phyloP scores from a whole-genome alignment of 2,329 filamentous ascomycete species.

The Botrytis porri region DNA sequence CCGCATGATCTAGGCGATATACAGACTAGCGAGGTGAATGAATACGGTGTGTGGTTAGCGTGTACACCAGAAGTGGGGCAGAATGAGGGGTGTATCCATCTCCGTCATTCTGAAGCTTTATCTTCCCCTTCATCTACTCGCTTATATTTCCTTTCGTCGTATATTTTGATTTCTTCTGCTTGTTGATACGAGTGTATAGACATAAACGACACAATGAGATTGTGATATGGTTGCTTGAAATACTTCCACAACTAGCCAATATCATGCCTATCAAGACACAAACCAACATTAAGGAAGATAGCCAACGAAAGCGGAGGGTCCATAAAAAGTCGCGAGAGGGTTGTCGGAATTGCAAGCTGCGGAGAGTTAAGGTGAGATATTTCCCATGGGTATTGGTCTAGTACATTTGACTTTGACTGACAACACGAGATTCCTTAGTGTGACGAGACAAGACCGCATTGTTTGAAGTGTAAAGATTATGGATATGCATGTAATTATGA shows the following conservation, averaged over 20 bases:
- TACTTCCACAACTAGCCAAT: not conserved
- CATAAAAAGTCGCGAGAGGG: constrained; percentile 55
- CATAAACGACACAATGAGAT: not conserved
- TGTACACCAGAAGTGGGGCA: not conserved
- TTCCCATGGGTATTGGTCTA: too few species aligned
- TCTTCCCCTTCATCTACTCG: constrained; percentile 6
- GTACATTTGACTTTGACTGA: not conserved
- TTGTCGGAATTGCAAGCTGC: constrained; percentile 55
- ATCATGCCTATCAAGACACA: not conserved
- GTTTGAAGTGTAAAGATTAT: constrained; percentile 47
- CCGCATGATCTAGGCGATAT: not conserved
- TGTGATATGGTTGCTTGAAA: not conserved
- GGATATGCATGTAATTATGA: constrained; percentile 50
- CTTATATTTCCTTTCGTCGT: constrained; percentile 6
- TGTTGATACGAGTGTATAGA: not conserved
- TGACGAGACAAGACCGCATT: constrained; percentile 51
- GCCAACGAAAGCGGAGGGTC: constrained; percentile 26
- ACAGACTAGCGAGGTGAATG: not conserved
- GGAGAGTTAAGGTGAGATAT: constrained; percentile 49
- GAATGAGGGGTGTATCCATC: not conserved
- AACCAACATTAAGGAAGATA: not conserved
- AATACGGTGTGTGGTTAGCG: constrained; percentile 16
- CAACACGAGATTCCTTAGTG: constrained; percentile 42
- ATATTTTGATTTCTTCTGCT: not conserved
- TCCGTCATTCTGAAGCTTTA: not conserved